Conservation (phyloP, 2,329 filamentous ascomycete species). For the Aphanoascus verrucosus region DNA sequence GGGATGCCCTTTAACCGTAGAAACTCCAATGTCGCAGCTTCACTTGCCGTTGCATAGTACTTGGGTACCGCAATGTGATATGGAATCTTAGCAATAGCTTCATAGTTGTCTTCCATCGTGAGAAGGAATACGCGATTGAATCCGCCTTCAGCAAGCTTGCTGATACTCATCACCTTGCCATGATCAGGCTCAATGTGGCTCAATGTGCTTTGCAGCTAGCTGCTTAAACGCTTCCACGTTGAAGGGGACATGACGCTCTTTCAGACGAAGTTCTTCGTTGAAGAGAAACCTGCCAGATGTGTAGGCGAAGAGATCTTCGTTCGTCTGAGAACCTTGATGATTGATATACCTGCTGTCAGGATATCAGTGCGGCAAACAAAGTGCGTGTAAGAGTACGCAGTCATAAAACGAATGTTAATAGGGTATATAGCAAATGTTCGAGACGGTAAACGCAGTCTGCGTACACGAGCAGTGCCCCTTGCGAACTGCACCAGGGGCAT, state of each 20-base stretch:
- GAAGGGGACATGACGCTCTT: slow-evolving; percentile 13
- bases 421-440: too few relatives aligned
- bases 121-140: slow-evolving; percentile 22
- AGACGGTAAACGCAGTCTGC: too few relatives aligned
- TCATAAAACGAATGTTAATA: neutral
- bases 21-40: slow-evolving; percentile 29
- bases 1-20: slow-evolving; percentile 25
- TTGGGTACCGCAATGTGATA: slow-evolving; percentile 19
- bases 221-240: slow-evolving; percentile 14
- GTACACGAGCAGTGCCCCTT: too few relatives aligned
- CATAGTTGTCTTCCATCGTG: slow-evolving; percentile 17
- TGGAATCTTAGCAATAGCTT: slow-evolving; percentile 22
- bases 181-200: slow-evolving; percentile 9
- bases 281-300: slow-evolving; percentile 14
- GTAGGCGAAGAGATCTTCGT: slow-evolving; percentile 11
- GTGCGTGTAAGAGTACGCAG: neutral
- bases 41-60: slow-evolving; percentile 23
- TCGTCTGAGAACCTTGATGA: neutral
- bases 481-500: too few relatives aligned
- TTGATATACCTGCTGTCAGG: neutral
- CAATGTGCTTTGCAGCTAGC: slow-evolving; percentile 7
- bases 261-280: slow-evolving; percentile 12
- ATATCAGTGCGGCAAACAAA: neutral
- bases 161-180: slow-evolving; percentile 11
- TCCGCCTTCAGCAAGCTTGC: slow-evolving; percentile 20